These are phyloP conservation scores for Gaeumannomyces sp. DNA, from an alignment of 2,329 filamentous ascomycete species.

Conservation along the genomic window DNA sequence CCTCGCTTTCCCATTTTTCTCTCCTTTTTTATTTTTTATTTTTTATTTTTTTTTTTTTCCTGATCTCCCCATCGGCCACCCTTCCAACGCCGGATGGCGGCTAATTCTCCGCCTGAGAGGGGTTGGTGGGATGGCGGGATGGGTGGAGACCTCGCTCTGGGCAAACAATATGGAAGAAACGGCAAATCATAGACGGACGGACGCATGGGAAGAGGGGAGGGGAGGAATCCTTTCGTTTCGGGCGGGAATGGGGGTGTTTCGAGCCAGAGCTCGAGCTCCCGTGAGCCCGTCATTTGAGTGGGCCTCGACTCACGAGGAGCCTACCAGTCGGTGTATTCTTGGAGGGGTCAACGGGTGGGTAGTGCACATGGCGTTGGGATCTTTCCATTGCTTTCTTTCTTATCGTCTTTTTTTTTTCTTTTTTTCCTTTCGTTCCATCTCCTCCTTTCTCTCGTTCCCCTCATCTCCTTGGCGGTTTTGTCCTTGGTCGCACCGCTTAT, in stretches of 20 bases:
- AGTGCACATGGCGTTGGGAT: neutral
- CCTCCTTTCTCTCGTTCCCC: neutral
- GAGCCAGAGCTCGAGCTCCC: neutral
- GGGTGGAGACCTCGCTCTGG: neutral
- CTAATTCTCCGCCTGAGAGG: neutral
- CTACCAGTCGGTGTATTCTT: neutral
- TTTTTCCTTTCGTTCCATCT: neutral
- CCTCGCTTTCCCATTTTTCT: neutral
- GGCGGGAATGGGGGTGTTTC: neutral
- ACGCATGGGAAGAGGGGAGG: neutral
- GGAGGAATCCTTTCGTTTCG: neutral
- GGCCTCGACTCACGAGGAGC: neutral
- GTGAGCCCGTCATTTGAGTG: neutral
- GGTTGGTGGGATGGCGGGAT: neutral
- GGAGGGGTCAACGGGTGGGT: neutral
- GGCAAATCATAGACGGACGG: neutral
- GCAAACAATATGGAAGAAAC: neutral
- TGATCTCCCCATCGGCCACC: neutral
- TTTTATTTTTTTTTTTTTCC: neutral
- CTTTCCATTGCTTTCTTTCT: neutral
- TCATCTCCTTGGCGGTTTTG: conserved; percentile 7
- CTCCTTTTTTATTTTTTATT: neutral
- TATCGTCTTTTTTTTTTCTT: neutral
- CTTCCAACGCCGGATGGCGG: neutral
- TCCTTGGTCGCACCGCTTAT: conserved; percentile 4